A percentile compares a stretch with the other conserved stretches of the same genome.
Conservation (phyloP, 345 rosid species). For the Diplotaxis tenuifolia region DNA sequence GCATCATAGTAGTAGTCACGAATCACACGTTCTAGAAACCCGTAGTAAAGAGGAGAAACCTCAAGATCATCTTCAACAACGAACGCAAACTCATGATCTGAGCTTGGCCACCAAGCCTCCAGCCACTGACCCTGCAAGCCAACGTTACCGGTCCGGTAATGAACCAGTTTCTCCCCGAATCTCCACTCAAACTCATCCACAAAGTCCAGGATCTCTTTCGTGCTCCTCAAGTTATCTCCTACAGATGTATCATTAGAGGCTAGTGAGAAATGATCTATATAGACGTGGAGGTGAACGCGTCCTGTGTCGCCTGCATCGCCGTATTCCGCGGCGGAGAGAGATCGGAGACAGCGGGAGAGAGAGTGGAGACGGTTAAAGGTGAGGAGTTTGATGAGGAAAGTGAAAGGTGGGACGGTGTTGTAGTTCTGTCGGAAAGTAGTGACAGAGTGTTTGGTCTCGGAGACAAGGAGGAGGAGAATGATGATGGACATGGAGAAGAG, state of each 20-base stretch:
- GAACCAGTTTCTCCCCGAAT: slow-evolving; percentile 73
- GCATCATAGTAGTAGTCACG: too few relatives aligned
- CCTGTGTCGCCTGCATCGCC: slow-evolving; percentile 54
- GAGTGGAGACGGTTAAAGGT: slow-evolving; percentile 81
- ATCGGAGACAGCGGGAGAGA: slow-evolving; percentile 81
- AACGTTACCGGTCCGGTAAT: slow-evolving; percentile 70
- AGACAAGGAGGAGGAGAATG: background rate
- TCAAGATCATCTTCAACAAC: slow-evolving; percentile 94
- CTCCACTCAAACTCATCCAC: slow-evolving; percentile 73
- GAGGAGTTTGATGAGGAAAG: slow-evolving; percentile 74
- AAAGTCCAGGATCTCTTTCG: slow-evolving; percentile 52
- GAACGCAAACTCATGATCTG: slow-evolving; percentile 81
- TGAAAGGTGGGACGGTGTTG: slow-evolving; percentile 36
- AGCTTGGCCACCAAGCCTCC: slow-evolving; percentile 97
- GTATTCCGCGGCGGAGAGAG: slow-evolving; percentile 82
- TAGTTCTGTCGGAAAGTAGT: background rate
- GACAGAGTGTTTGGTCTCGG: background rate
- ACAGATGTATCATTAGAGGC: slow-evolving; percentile 24
- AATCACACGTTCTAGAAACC: too few relatives aligned
- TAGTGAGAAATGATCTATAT: slow-evolving; percentile 63
- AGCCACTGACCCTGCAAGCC: slow-evolving; percentile 95
- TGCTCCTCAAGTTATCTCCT: slow-evolving; percentile 40
- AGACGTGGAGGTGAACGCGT: slow-evolving; percentile 75
- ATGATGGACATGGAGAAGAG: background rate
- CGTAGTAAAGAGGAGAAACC: slow-evolving; percentile 73